Conservation (phyloP, 495 filamentous ascomycete genomes). For the Daldinia caldariorum region DNA sequence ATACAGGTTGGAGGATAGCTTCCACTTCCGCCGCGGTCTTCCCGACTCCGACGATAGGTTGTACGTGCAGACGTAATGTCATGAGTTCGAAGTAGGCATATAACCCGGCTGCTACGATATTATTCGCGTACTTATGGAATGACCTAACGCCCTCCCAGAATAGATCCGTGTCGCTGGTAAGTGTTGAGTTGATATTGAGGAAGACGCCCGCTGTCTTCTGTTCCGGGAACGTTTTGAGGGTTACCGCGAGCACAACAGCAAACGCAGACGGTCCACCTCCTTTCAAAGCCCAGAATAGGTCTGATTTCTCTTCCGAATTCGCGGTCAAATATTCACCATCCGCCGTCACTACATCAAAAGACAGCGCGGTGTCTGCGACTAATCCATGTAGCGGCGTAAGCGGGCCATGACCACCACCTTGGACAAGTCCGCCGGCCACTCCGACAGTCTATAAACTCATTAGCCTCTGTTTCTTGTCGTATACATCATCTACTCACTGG, state of each 20-base stretch:
- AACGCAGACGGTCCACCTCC: slow-evolving; percentile 69
- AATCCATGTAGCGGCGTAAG: slow-evolving; percentile 62
- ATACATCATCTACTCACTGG: slow-evolving; percentile 48
- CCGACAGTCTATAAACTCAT: slow-evolving; percentile 57
- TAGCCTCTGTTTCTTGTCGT: slow-evolving; percentile 53
- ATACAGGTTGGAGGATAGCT: slow-evolving; percentile 56
- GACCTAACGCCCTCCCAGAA: slow-evolving; percentile 58
- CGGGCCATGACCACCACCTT: slow-evolving; percentile 68
- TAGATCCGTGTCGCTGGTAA: slow-evolving; percentile 47
- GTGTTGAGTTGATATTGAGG: slow-evolving; percentile 53
- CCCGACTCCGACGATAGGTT: slow-evolving; percentile 58
- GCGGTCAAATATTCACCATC: slow-evolving; percentile 64
- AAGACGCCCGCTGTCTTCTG: slow-evolving; percentile 52
- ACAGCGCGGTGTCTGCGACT: slow-evolving; percentile 63
- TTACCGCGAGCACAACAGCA: slow-evolving; percentile 64
- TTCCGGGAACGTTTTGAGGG: slow-evolving; percentile 60
- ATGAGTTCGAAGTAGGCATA: slow-evolving; percentile 61
- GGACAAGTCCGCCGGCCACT: slow-evolving; percentile 62
- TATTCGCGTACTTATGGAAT: slow-evolving; percentile 58
- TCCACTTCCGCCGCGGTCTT: slow-evolving; percentile 54
- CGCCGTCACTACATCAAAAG: slow-evolving; percentile 67
- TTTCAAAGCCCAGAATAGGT: slow-evolving; percentile 73
- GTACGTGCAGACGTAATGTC: slow-evolving; percentile 47
- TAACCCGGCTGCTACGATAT: slow-evolving; percentile 54
- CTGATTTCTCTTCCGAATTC: slow-evolving; percentile 59